Evolutionary conservation across 1,284 basidiomycete genomes (phyloP).

Genomic region (Mycena sp.): DNA sequence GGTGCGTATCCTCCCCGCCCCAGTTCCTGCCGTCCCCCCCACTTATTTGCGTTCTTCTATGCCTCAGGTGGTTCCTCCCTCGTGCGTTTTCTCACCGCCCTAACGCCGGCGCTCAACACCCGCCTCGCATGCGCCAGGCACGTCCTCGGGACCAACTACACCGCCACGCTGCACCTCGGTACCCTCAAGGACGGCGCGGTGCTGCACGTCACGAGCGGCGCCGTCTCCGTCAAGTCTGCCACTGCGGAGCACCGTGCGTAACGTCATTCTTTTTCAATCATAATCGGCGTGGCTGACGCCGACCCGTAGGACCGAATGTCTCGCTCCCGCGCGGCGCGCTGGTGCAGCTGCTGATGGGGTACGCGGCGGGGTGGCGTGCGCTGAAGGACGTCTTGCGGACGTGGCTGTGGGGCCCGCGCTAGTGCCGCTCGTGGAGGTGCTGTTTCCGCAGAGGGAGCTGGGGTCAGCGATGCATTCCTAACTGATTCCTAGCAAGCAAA

Average conservation of each 20-base stretch:
- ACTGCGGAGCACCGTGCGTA: background rate
- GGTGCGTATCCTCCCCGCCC: too few relatives aligned
- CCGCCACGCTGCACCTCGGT: too few relatives aligned
- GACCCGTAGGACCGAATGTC: background rate
- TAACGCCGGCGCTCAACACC: too few relatives aligned
- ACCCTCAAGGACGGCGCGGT: too few relatives aligned
- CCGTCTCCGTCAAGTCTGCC: background rate
- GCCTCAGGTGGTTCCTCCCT: background rate
- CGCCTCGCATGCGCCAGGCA: too few relatives aligned
- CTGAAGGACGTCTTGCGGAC: too few relatives aligned
- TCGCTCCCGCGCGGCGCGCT: constrained; percentile 4
- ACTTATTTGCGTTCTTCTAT: too few relatives aligned
- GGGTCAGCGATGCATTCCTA: background rate
- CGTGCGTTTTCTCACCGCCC: background rate
- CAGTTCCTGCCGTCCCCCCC: too few relatives aligned
- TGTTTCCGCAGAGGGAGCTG: constrained; percentile 2
- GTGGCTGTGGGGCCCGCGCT: background rate
- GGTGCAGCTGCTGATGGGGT: constrained; percentile 7
- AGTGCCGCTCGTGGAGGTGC: constrained; percentile 4
- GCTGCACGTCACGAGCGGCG: too few relatives aligned
- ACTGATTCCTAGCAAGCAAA: too few relatives aligned
- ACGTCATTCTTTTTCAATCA: background rate
- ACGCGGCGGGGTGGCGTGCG: background rate
- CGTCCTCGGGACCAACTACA: too few relatives aligned
- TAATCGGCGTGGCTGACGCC: too few relatives aligned